A percentile compares a stretch with the other conserved stretches of the same genome.
Conservation (phyloP, 768 basidiomycete genomes). For the Suillus lakei region DNA sequence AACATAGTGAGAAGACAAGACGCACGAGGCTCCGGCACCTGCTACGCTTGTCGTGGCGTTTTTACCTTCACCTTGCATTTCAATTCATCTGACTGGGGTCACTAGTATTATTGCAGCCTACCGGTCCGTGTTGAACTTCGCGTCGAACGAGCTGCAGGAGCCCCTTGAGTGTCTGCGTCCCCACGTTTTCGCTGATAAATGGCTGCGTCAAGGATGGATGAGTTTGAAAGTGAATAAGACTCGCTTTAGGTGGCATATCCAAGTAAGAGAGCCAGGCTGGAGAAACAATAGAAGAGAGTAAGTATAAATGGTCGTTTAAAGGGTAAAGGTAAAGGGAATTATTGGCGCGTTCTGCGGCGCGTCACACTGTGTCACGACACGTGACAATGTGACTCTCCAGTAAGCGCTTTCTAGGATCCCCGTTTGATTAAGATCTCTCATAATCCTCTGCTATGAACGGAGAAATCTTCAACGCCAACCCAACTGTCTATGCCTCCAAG, state of each 20-base stretch:
- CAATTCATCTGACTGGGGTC: conserved; percentile 20
- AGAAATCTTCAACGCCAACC: conserved; percentile 89
- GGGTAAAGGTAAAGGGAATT: conserved; percentile 18
- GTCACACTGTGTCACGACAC: conserved; percentile 27
- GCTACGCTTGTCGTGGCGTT: conserved; percentile 14
- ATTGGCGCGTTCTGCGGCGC: conserved; percentile 24
- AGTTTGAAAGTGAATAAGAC: conserved; percentile 2
- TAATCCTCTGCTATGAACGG: conserved; percentile 45
- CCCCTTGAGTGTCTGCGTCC: conserved; percentile 40
- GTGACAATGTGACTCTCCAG: conserved; percentile 29
- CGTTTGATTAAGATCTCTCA: conserved; percentile 11
- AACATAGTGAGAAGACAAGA: conserved; percentile 14
- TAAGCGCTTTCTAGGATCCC: background rate
- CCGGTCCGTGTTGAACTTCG: conserved; percentile 48
- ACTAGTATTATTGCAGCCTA: conserved; percentile 14
- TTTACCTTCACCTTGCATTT: conserved; percentile 23
- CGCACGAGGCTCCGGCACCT: conserved; percentile 27
- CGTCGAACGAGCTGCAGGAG: conserved; percentile 46
- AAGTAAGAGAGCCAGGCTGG: background rate
- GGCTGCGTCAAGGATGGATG: conserved; percentile 29
- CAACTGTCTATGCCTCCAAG: conserved; percentile 71
- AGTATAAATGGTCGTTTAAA: background rate
- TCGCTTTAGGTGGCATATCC: conserved; percentile 45
- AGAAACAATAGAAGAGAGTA: background rate
- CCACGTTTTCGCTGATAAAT: conserved; percentile 60